Evolutionary conservation across 768 basidiomycete species (phyloP).

Genomic region (Agaricus sinodeliciosus): DNA sequence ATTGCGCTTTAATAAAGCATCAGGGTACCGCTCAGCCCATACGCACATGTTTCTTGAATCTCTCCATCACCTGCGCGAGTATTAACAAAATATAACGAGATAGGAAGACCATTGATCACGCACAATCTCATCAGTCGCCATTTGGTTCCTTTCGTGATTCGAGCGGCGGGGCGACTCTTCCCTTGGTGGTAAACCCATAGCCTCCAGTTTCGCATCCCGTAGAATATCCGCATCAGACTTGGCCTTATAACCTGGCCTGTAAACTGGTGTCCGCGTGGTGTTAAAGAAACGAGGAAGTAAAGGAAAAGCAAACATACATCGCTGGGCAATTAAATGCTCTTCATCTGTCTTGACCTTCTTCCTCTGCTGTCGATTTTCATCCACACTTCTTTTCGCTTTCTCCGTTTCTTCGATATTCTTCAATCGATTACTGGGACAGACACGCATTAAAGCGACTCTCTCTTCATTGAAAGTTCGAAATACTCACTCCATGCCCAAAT

Average conservation of each 20-base stretch:
- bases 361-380: conserved; percentile 61
- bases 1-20: background rate
- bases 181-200: conserved; percentile 67
- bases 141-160: conserved; percentile 57
- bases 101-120: conserved; percentile 18
- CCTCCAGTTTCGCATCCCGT: conserved; percentile 81
- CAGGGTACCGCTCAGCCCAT: conserved; percentile 32
- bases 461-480: background rate
- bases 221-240: conserved; percentile 87
- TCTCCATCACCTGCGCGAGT: conserved; percentile 75
- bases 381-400: conserved; percentile 85
- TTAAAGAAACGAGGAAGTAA: conserved; percentile 4
- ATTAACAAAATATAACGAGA: background rate
- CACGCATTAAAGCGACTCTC: background rate
- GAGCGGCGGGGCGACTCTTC: conserved; percentile 40
- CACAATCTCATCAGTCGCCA: conserved; percentile 90
- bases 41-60: conserved; percentile 95
- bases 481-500: conserved; percentile 96
- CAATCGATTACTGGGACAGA: conserved; percentile 58
- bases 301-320: conserved; percentile 56
- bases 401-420: conserved; percentile 98
- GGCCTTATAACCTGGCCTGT: conserved; percentile 72
- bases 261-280: conserved; percentile 46
- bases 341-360: conserved; percentile 58
- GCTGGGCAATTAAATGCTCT: conserved; percentile 77